Base-by-base conservation (phyloP, 2,329 filamentous ascomycete genomes). In the Arthrobotrys conoides region DNA sequence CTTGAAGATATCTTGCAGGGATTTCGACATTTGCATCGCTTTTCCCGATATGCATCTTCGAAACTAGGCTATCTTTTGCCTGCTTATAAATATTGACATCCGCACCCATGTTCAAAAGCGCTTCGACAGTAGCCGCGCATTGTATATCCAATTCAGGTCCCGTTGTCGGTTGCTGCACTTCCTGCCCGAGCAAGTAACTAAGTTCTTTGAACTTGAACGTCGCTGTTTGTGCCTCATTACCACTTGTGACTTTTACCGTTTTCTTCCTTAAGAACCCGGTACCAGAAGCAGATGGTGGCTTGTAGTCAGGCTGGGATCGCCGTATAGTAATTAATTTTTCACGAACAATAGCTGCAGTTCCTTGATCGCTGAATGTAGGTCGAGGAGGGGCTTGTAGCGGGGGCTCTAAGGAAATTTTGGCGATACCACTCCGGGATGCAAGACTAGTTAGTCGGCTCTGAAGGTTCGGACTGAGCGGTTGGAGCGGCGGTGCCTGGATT, bases 131-230 rank as follows among this genome's bases (percentile, higher is more conserved):
- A 6, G 75, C 75, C 12, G 75, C 75, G 38, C 68, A 72, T 41
- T 78, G 44, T 8, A 49, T 33, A 24, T 78, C 75, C 5, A 48
- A 69, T 16, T 22, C 61, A 12, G 66, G 67, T 16, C 53, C 72
- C 5, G 66, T 49, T 36, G 14, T 36, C 12, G 68, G 53, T 16
- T 72, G 61, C 6, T 49, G 55, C 16, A 78, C 41, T 24, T 78
- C 75, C 9, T 72, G 75, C 20, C 36, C 63, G 3, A 78, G 48
- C 5, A 72, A n/a, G 22, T 27, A 59, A 44, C 63, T 72, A 36
- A 78, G 68, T 30, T 78, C 75, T 20, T 65, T 72, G 55, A 72
- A 69, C 22, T 78, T 78, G 63, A 78, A 78, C 5, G 46, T 78
- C 0, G 68, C 64, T 1, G 36, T 57, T 46, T 67, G 53, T 5